Conservation (phyloP, 768 basidiomycete genomes). For the Psilocybe cubensis region DNA sequence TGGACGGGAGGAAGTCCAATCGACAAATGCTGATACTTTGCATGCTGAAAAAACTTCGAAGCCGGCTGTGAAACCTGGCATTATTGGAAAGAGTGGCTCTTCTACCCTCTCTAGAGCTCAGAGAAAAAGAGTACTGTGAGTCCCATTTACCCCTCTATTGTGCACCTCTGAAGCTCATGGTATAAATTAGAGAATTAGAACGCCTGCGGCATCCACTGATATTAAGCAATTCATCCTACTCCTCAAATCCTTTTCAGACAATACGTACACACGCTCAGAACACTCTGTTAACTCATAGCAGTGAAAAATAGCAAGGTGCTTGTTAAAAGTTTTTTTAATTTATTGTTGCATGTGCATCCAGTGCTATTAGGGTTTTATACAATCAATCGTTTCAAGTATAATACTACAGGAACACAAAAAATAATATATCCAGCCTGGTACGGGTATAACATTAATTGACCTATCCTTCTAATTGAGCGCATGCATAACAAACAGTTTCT, state of each 20-base stretch:
- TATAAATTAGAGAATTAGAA: conserved; percentile 58
- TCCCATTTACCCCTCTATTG: conserved; percentile 17
- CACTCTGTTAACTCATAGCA: conserved; percentile 54
- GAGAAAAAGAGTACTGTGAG: conserved; percentile 71
- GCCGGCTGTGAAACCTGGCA: conserved; percentile 39
- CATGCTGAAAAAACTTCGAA: conserved; percentile 24
- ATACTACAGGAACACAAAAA: too few species aligned
- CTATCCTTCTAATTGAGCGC: conserved; percentile 4
- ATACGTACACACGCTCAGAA: conserved; percentile 83
- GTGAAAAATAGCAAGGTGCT: neutral
- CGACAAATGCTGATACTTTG: conserved; percentile 11
- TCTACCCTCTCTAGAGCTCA: conserved; percentile 63
- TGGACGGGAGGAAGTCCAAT: conserved; percentile 14
- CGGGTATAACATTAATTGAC: conserved; percentile 22
- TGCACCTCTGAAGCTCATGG: neutral
- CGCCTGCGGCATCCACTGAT: conserved; percentile 72
- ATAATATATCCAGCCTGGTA: neutral
- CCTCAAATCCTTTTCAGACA: conserved; percentile 73
- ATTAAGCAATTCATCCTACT: conserved; percentile 64
- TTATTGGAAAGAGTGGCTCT: conserved; percentile 71
- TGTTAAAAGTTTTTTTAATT: too few species aligned
- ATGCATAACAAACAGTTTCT: conserved; percentile 2
- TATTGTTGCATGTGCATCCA: neutral
- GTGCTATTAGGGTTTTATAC: neutral
- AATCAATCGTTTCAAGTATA: neutral